Evolutionary conservation across 176 grass and related monocot genomes (phyloP).

Genomic region (Secale cereale): DNA sequence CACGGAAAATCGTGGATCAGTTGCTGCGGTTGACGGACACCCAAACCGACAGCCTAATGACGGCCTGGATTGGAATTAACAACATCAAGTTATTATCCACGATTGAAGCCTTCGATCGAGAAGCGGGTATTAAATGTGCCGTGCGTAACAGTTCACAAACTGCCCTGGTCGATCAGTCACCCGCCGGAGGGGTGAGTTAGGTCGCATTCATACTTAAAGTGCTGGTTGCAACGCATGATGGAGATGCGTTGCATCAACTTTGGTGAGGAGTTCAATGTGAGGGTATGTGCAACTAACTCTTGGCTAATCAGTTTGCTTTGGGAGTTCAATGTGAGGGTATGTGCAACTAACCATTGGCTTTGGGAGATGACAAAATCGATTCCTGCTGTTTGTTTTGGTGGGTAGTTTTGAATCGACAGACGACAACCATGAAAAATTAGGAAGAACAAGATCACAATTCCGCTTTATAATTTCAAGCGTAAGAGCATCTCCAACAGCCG

Average conservation of each 20-base stretch:
- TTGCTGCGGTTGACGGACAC: constrained; percentile 18
- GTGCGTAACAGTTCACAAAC: constrained; percentile 16
- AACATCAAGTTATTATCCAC: not conserved
- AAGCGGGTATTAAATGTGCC: not conserved
- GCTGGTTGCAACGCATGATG: not conserved
- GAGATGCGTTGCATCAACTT: not conserved
- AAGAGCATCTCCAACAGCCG: too few relatives aligned
- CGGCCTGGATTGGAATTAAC: not conserved
- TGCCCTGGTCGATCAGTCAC: not conserved
- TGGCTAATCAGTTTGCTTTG: not conserved
- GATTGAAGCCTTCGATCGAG: not conserved
- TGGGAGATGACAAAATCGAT: too few relatives aligned
- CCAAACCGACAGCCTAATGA: constrained; percentile 11
- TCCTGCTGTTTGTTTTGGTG: too few relatives aligned
- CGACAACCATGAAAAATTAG: too few relatives aligned
- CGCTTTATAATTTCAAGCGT: too few relatives aligned
- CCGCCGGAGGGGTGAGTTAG: not conserved
- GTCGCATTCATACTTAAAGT: not conserved
- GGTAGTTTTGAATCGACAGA: too few relatives aligned
- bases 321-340: too few relatives aligned
- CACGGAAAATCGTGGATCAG: not conserved
- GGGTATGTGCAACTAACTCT: not conserved
- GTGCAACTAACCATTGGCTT: too few relatives aligned
- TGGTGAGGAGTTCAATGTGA: not conserved
- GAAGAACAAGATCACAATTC: too few relatives aligned